Evolutionary conservation across 202 grass and related monocot species (phyloP).

Genomic region (Brachypodium distachyon): DNA sequence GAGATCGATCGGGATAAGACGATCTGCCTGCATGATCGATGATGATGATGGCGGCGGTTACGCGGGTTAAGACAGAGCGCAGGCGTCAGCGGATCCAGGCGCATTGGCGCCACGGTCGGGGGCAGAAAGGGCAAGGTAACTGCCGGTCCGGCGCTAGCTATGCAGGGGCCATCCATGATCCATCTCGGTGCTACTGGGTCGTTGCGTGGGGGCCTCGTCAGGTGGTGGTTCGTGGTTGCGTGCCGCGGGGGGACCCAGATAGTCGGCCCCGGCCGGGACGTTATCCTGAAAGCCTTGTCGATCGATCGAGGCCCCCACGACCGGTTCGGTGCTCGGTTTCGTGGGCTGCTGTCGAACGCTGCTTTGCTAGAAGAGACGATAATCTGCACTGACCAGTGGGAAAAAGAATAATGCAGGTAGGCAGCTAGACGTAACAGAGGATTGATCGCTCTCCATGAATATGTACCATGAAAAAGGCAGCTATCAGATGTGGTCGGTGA

Average conservation of each 20-base stretch:
- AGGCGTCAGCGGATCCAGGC: neutral
- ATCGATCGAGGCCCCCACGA: neutral
- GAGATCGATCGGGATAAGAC: neutral
- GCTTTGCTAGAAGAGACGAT: no score
- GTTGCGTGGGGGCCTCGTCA: neutral
- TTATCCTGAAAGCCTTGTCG: neutral
- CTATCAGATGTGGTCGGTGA: neutral
- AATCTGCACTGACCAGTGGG: neutral
- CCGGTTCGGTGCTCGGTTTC: neutral
- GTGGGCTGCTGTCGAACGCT: neutral
- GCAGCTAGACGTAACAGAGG: no score
- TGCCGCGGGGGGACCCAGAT: no score
- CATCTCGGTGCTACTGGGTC: neutral
- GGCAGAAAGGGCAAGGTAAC: constrained; percentile 20
- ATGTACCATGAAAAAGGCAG: neutral
- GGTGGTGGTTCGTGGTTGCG: neutral
- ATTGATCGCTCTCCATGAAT: neutral
- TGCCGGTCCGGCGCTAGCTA: neutral
- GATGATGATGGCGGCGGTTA: neutral
- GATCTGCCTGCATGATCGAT: neutral
- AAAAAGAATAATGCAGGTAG: neutral
- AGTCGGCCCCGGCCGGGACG: no score
- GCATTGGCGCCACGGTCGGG: neutral
- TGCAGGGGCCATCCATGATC: neutral
- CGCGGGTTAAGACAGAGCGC: neutral